Conservation (phyloP, 768 basidiomycete species). For the Pleurotus sapidus region DNA sequence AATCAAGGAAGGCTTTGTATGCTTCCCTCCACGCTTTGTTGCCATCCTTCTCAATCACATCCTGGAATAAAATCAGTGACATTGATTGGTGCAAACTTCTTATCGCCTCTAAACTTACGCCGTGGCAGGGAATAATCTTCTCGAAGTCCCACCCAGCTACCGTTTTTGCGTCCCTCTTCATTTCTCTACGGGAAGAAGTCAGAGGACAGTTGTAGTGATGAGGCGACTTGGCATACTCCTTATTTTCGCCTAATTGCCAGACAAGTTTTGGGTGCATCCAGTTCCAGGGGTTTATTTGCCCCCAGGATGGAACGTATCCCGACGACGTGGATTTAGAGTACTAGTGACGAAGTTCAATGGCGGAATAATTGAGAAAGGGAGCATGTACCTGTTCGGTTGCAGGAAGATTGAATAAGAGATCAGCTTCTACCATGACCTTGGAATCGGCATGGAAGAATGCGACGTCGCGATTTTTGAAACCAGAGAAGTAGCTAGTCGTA, state of each 20-base stretch:
- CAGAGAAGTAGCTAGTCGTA: constrained; percentile 58
- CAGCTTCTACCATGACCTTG: constrained; percentile 75
- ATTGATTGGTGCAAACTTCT: neutral
- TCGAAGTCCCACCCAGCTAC: constrained; percentile 76
- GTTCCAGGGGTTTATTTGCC: constrained; percentile 31
- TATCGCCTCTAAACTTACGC: constrained; percentile 24
- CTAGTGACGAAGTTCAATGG: constrained; percentile 14
- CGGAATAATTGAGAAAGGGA: neutral
- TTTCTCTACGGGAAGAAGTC: constrained; percentile 31
- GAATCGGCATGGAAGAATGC: constrained; percentile 76
- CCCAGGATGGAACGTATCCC: constrained; percentile 18
- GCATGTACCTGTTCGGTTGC: constrained; percentile 62
- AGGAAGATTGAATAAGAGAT: constrained; percentile 82
- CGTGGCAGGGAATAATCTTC: constrained; percentile 72
- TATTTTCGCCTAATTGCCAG: constrained; percentile 32
- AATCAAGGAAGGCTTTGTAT: constrained; percentile 28
- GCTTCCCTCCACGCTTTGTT: constrained; percentile 52
- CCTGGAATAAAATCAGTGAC: constrained; percentile 20
- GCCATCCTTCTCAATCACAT: constrained; percentile 62
- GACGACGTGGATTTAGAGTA: constrained; percentile 36
- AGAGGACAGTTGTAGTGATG: neutral
- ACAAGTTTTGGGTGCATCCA: constrained; percentile 30
- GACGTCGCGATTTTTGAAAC: constrained; percentile 75
- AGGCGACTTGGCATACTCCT: constrained; percentile 28
- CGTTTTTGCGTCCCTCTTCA: constrained; percentile 60